These are phyloP conservation scores for Trichoderma sp. DNA, from an alignment of 2,329 filamentous ascomycete genomes.

Conservation along the genomic window DNA sequence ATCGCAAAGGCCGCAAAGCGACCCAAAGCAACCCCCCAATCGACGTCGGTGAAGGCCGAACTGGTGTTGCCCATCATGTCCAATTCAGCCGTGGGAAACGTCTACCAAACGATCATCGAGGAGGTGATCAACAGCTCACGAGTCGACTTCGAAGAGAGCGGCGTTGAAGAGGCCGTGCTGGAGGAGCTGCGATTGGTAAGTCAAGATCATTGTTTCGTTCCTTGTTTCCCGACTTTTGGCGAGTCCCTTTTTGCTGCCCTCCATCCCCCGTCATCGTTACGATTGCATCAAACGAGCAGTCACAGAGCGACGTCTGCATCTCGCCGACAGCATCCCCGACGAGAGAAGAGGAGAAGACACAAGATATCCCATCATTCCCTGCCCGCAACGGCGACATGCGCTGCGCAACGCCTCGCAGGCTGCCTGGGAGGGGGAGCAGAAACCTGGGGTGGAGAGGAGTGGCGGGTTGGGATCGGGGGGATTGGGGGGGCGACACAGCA, in stretches of 20 bases:
- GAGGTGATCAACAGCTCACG: slow-evolving; percentile 91
- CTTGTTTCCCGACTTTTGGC: background rate
- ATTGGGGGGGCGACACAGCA: slow-evolving; percentile 47
- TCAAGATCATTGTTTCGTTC: background rate
- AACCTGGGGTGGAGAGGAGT: slow-evolving; percentile 33
- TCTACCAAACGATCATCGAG: slow-evolving; percentile 77
- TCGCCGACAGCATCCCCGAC: background rate
- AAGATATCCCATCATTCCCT: background rate
- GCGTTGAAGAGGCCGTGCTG: slow-evolving; percentile 83
- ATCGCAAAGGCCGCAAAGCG: slow-evolving; percentile 8
- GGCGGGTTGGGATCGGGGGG: slow-evolving; percentile 36
- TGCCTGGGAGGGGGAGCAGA: slow-evolving; percentile 42
- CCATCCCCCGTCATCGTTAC: slow-evolving; percentile 4
- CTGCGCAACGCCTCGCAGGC: slow-evolving; percentile 25
- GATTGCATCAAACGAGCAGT: background rate
- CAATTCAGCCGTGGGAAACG: slow-evolving; percentile 65
- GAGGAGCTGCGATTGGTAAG: slow-evolving; percentile 87
- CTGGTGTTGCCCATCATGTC: slow-evolving; percentile 51
- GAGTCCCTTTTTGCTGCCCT: background rate
- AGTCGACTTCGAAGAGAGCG: slow-evolving; percentile 95
- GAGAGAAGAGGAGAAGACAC: background rate
- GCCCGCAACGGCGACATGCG: slow-evolving; percentile 18
- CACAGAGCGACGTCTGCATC: background rate
- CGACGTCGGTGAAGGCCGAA: slow-evolving; percentile 27
- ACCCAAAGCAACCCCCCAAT: background rate